Evolutionary conservation across 1,139 yeast species (phyloP), one percentile per base, ranked within the genome.

Genomic region (Barnettozyma hawaiiensis): DNA sequence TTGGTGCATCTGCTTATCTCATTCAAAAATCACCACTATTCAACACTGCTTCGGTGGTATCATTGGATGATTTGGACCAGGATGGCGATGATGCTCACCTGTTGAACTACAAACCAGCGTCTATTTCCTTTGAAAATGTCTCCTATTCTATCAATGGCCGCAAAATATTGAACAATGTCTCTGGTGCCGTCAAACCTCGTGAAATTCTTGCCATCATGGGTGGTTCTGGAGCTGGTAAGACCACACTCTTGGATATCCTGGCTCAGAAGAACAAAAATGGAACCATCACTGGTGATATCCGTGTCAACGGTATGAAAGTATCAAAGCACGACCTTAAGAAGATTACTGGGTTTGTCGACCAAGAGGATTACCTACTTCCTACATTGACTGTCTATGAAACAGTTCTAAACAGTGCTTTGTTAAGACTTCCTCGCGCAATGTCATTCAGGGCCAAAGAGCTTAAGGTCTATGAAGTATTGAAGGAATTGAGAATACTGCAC

Each of bases 221-320:
- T 35, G 97, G 97, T 3, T 89, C 97, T 0, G 98, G 98, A 41
- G 97, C 97, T 10, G 98, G 98, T 46, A 92, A 92, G 60, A 90
- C 98, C 0, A 92, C 98, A 0, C 65, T 92, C 36, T 67, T 92
- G 46, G 98, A 92, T 59, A 87, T 92, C 44, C 67, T 92, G 46
- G 97, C 97, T 1, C 84, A 82, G 39, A 92, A 92, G 59, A 77
- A 81, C 55, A 92, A 92, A 60, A 74, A 80, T 31, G 98, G 98
- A 2, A 52, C 53, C 1, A 73, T 78, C 8, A 50, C 69, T 1
- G 97, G 97, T 14, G 63, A 69, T 4, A 76, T 90, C 20, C 76
- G 72, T 51, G 78, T 89, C 24, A 92, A 92, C 60, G 97, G 97
- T 3, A 56, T 61, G 19, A 63, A 59, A 14, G 56, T 70, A 18